A percentile compares a stretch with the other conserved stretches of the same genome.
Conservation (phyloP, 139 green algal species). For the Penium margaritaceum region DNA sequence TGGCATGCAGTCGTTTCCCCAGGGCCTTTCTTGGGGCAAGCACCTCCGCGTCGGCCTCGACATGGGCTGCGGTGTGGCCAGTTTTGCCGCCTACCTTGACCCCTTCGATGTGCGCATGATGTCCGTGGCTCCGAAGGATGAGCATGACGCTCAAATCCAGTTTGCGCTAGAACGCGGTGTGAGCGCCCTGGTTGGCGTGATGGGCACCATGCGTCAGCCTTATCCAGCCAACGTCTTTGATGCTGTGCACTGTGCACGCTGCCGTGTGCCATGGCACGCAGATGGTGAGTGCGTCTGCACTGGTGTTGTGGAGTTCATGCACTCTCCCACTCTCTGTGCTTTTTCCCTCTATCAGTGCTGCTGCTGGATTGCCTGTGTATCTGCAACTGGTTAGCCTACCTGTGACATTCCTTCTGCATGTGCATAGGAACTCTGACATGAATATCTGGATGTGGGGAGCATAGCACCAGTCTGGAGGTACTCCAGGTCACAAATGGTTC, state of each 20-base stretch:
- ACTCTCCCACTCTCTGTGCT: not conserved
- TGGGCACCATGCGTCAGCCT: constrained; percentile 21
- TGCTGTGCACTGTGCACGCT: constrained; percentile 17
- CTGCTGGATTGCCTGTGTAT: not conserved
- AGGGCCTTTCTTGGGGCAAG: too few relatives aligned
- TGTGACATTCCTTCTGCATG: not conserved
- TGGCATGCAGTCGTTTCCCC: too few relatives aligned
- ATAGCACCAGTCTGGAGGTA: too few relatives aligned
- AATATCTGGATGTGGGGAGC: too few relatives aligned
- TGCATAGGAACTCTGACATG: not conserved
- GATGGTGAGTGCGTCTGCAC: constrained; percentile 16
- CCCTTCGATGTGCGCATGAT: not conserved
- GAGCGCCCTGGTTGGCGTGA: constrained; percentile 19
- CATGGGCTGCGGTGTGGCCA: too few relatives aligned
- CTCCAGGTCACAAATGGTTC: too few relatives aligned
- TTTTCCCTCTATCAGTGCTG: not conserved
- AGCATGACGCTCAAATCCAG: constrained; percentile 26
- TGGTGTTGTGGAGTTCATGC: not conserved
- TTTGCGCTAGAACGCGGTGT: constrained; percentile 27
- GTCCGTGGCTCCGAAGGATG: too few relatives aligned
- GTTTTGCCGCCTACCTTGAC: constrained; percentile 21
- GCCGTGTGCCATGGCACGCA: constrained; percentile 13
- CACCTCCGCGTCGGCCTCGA: too few relatives aligned
- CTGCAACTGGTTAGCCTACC: not conserved
- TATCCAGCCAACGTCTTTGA: constrained; percentile 27